Evolutionary conservation across 352 stramenopile species (phyloP), one percentile per base, ranked within the genome.

Genomic region (Phytopythium chamaehyphon): DNA sequence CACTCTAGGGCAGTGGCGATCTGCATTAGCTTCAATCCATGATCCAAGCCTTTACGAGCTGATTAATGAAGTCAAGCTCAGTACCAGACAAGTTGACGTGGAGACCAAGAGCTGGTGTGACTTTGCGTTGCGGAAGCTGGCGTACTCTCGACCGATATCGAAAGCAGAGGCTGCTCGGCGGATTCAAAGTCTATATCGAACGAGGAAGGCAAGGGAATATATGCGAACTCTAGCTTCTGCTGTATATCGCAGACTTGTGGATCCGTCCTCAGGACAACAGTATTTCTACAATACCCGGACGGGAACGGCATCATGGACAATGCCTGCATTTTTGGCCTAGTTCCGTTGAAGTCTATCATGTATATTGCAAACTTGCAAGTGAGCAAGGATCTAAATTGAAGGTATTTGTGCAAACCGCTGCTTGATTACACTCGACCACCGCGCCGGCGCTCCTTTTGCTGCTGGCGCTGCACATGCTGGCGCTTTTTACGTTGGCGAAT

Each of bases 401-500:
- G 24, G 6, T 37, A 49, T 39, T 39, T 38, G 43, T 38, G 4
- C 23, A 16, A 26, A 33, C 6, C n/a, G 6, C 45, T 51, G 40
- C 28, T n/a, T 43, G 28, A 33, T 33, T 33, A 33, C 28, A 33
- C 28, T 9, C 28, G 28, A 19, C 66, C 56, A 16, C 54, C 66
- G 42, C 71, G 61, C 24, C 54, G 66, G 51, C 88, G 71, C 40
- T 62, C 65, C 64, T 80, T 82, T 48, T 76, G 51, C 60, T 83
- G 64, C 19, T 73, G 68, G 35, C 81, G 76, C 47, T 85, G 66
- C 21, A 91, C 38, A 48, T 92, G 84, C 51, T 86, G 71, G 19
- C 70, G 42, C 67, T 91, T 95, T 56, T 95, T 95, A 37, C 76
- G 74, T 47, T 69, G 66, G n/a, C 80, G 77, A 57, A 95, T 95